Evolutionary conservation across 169 alveolate genomes (phyloP).

Genomic region (Theileria equi): DNA sequence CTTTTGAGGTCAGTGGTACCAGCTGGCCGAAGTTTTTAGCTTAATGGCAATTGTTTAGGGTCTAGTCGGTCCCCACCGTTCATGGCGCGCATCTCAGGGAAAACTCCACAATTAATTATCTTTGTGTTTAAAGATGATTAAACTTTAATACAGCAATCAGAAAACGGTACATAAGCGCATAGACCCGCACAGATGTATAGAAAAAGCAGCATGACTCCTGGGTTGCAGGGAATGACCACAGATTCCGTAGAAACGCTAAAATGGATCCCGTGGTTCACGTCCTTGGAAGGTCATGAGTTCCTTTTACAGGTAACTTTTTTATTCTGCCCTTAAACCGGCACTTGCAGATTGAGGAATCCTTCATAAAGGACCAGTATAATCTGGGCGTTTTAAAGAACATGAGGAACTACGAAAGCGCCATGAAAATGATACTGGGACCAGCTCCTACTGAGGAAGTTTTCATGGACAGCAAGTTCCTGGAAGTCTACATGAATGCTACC

Average conservation of each 20-base stretch:
- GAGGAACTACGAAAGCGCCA: conserved; percentile 65
- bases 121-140: too few relatives aligned
- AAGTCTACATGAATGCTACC: conserved; percentile 77
- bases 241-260: conserved; percentile 48
- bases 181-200: too few relatives aligned
- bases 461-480: conserved; percentile 66
- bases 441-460: conserved; percentile 77
- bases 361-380: conserved; percentile 71
- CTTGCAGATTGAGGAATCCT: conserved; percentile 67
- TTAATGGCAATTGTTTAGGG: too few relatives aligned
- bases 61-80: too few relatives aligned
- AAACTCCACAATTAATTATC: too few relatives aligned
- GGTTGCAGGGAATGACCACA: conserved; percentile 53
- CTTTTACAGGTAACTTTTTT: conserved; percentile 38
- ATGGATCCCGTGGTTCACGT: conserved; percentile 68
- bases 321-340: conserved; percentile 8
- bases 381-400: conserved; percentile 68
- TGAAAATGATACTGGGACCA: conserved; percentile 72
- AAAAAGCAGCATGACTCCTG: too few relatives aligned
- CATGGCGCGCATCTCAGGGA: too few relatives aligned
- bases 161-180: too few relatives aligned
- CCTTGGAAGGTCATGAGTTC: conserved; percentile 65
- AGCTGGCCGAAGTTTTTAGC: too few relatives aligned
- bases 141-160: too few relatives aligned
- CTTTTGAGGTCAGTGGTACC: too few relatives aligned